Percentiles rank a stretch among this genome's conserved stretches.
These are phyloP conservation scores for Mayamaea pseudoterrestris DNA, from an alignment of 108 stramenopile species.

Conservation along the genomic window DNA sequence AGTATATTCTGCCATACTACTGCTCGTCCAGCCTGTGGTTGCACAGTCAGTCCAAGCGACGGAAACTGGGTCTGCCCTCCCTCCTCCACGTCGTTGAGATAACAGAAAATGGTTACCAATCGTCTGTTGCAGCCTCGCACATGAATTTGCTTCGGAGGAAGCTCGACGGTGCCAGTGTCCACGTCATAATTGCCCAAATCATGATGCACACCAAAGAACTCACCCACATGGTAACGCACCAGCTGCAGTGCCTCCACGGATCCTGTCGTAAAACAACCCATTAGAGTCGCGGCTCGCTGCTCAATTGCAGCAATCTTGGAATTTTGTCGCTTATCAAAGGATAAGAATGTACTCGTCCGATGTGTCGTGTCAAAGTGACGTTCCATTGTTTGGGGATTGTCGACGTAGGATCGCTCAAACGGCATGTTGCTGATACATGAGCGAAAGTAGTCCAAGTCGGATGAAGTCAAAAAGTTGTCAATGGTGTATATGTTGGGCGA, in stretches of 20 bases:
- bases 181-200: constrained; percentile 41
- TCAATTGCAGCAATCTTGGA: constrained; percentile 40
- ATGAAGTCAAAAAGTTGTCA: constrained; percentile 41
- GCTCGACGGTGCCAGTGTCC: constrained; percentile 28
- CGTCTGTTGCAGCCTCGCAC: constrained; percentile 21
- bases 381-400: constrained; percentile 14
- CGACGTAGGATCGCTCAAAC: constrained; percentile 40
- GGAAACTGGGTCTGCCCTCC: constrained; percentile 39
- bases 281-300: constrained; percentile 26
- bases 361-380: constrained; percentile 25
- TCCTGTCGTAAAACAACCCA: constrained; percentile 24
- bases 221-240: constrained; percentile 45
- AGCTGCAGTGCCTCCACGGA: constrained; percentile 46
- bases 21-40: constrained; percentile 36
- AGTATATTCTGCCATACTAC: constrained; percentile 39
- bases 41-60: constrained; percentile 24
- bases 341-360: constrained; percentile 44
- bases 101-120: constrained; percentile 50
- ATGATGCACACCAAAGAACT: constrained; percentile 62
- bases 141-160: constrained; percentile 31
- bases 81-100: constrained; percentile 41
- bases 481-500: constrained; percentile 35
- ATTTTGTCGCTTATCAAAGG: constrained; percentile 35
- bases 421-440: constrained; percentile 7
- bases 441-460: constrained; percentile 39